phyloP scores from a whole-genome alignment of 805 yeast species.

The Maudiozyma pseudohumilis region DNA sequence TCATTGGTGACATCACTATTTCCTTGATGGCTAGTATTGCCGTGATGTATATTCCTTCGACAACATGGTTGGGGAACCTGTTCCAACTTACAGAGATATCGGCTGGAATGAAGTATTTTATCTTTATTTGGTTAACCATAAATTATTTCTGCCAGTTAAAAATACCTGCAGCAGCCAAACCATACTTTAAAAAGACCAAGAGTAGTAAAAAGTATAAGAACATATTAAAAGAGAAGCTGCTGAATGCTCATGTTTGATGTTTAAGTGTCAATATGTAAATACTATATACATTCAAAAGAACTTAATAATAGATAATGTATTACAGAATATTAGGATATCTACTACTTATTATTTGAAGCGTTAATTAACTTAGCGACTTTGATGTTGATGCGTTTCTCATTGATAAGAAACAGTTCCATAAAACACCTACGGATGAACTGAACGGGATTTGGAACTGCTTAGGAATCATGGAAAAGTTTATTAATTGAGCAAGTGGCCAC shows the following conservation, averaged over 20 bases:
- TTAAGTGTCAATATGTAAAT: neutral
- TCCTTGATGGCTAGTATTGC: constrained; percentile 41
- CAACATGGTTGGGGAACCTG: constrained; percentile 48
- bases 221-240: neutral
- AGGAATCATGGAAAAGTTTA: constrained; percentile 64
- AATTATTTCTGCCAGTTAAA: constrained; percentile 37
- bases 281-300: neutral
- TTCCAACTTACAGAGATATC: constrained; percentile 69
- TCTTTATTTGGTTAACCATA: constrained; percentile 36
- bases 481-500: constrained; percentile 78
- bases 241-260: too few relatives aligned
- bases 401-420: constrained; percentile 91
- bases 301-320: neutral
- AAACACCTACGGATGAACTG: constrained; percentile 72
- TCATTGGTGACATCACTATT: constrained; percentile 47
- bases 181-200: constrained; percentile 27
- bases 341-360: neutral
- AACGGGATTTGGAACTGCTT: constrained; percentile 79
- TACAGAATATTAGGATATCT: too few relatives aligned
- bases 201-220: constrained; percentile 34
- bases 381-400: constrained; percentile 53
- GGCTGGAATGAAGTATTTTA: constrained; percentile 37
- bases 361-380: neutral
- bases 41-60: constrained; percentile 46
- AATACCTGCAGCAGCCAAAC: constrained; percentile 28